Evolutionary conservation across 202 grass and related monocot species (phyloP).

Genomic region (Saccharum hybrid): DNA sequence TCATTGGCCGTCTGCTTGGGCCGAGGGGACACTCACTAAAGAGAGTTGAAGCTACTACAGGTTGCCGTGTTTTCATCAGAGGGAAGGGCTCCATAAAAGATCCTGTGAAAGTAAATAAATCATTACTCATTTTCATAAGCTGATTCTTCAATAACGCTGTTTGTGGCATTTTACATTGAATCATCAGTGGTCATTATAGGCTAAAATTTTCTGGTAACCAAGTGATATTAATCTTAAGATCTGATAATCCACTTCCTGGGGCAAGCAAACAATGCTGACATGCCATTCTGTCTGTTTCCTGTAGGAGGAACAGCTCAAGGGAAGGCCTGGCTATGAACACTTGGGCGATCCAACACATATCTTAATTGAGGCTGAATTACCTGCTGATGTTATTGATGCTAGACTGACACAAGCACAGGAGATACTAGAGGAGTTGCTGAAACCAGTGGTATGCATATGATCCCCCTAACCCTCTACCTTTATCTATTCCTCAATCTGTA

Average conservation of each 20-base stretch:
- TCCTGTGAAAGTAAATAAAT: conserved; percentile 65
- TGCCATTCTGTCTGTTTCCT: conserved; percentile 42
- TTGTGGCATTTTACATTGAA: conserved; percentile 22
- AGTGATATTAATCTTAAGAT: neutral
- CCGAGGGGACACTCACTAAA: conserved; percentile 84
- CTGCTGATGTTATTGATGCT: conserved; percentile 71
- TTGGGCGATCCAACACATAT: conserved; percentile 81
- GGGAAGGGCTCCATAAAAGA: conserved; percentile 90
- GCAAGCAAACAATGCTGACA: conserved; percentile 7
- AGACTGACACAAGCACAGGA: conserved; percentile 82
- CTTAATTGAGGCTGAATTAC: conserved; percentile 87
- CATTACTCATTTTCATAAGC: neutral
- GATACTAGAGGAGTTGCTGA: conserved; percentile 79
- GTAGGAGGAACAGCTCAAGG: conserved; percentile 68
- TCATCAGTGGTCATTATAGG: conserved; percentile 9
- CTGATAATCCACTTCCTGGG: neutral
- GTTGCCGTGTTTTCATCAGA: conserved; percentile 85
- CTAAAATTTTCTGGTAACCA: neutral
- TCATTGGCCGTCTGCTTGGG: conserved; percentile 75
- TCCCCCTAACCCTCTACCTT: neutral
- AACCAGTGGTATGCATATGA: conserved; percentile 67
- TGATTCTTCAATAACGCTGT: conserved; percentile 22
- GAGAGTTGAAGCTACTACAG: conserved; percentile 82
- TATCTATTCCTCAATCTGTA: conserved; percentile 30
- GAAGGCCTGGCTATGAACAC: conserved; percentile 86